A percentile compares a stretch with the other conserved stretches of the same genome.
These are phyloP conservation scores for Halenospora varia DNA, from an alignment of 495 filamentous ascomycete genomes.

Conservation along the genomic window DNA sequence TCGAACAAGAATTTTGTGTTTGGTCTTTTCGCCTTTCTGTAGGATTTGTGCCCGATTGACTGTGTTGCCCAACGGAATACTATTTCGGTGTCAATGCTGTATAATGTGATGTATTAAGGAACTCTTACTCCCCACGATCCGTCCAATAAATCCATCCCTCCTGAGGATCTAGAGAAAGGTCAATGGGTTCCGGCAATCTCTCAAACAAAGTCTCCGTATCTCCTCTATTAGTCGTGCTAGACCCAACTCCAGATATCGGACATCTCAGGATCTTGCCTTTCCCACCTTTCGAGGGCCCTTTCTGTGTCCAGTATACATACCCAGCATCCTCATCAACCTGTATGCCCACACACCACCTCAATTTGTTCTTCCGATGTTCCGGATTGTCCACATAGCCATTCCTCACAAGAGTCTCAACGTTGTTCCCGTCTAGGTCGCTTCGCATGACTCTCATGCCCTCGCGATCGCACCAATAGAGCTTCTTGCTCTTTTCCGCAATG, in stretches of 20 bases:
- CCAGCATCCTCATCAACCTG: slow-evolving; percentile 31
- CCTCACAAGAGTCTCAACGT: background rate
- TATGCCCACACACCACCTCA: slow-evolving; percentile 48
- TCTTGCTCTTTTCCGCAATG: slow-evolving; percentile 26
- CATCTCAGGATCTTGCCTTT: background rate
- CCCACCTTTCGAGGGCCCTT: slow-evolving; percentile 39
- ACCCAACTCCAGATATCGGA: background rate
- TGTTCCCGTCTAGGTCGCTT: background rate
- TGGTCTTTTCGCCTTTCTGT: slow-evolving; percentile 19
- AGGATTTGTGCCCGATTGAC: slow-evolving; percentile 8
- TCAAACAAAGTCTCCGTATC: slow-evolving; percentile 40
- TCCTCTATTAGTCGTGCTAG: background rate
- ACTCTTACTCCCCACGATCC: slow-evolving; percentile 47
- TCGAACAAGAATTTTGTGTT: slow-evolving; percentile 33
- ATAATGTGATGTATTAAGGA: slow-evolving; percentile 30
- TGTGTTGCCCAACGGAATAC: slow-evolving; percentile 3
- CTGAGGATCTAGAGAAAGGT: slow-evolving; percentile 39
- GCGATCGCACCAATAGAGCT: slow-evolving; percentile 51
- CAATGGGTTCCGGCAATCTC: slow-evolving; percentile 47
- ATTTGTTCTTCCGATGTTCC: slow-evolving; percentile 24
- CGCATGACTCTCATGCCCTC: slow-evolving; percentile 45
- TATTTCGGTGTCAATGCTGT: slow-evolving; percentile 28
- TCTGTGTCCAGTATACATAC: slow-evolving; percentile 52
- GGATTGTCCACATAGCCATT: background rate
- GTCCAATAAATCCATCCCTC: slow-evolving; percentile 47